Evolutionary conservation across 1,284 basidiomycete species (phyloP), one percentile per base, ranked within the genome.

Genomic region (Ustilago loliicola): DNA sequence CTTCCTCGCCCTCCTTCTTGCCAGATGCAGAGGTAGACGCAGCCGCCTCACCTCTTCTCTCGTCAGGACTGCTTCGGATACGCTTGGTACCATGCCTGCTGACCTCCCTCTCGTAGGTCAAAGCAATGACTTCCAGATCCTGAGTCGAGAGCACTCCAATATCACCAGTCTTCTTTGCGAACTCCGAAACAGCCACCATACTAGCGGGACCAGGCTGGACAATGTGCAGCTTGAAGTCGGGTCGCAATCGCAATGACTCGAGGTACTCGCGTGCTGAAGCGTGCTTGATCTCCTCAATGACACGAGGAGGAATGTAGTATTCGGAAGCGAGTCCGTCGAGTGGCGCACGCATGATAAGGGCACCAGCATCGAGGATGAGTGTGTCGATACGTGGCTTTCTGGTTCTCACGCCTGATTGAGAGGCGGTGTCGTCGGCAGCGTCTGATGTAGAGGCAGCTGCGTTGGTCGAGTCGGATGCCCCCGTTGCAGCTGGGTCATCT

Each of bases 101-200:
- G 62, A 89, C 90, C 88, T 91, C 92, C 64, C 96, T 88, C 52
- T 92, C 90, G 85, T 94, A 93, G 0, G 95, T 94, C 79, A 99
- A 88, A 0, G 97, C 97, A 52, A 99, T 88, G 45, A 99, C 92
- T 77, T 93, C 92, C 66, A 99, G 87, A 91, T 99, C 97, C 19
- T 96, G 91, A 82, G 92, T 90, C 10, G 95, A 98, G 34, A 99
- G 90, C 52, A 96, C 96, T 38, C 94, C 90, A 85, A 95, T 96
- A 87, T 99, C 97, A 87, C 97, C 97, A 0, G 96, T 98, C 89
- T 94, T 94, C 89, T 94, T 96, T 3, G 97, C 94, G 87, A 93
- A 93, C 73, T 93, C 92, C 58, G 93, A 93, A 10, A 96, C 97
- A 94, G 80, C 48, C 38, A 68, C 60, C 72, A 84, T 68, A 30